Evolutionary conservation across 164 flowering plant species (phyloP).

Genomic region (Vitis labrusca): DNA sequence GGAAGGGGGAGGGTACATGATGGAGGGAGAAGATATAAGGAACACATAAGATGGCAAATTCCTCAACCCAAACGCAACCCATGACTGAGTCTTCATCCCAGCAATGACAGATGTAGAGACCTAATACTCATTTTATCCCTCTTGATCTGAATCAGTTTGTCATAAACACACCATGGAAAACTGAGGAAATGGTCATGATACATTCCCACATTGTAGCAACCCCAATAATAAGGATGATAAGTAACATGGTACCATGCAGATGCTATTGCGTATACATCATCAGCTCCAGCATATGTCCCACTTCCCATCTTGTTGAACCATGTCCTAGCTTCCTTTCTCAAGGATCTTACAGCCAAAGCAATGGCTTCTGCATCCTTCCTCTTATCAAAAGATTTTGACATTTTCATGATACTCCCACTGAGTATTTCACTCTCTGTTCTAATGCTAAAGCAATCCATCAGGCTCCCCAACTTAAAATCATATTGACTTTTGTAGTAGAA

Average conservation of each 20-base stretch:
- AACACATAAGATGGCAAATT: no score
- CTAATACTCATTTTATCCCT: conserved; percentile 14
- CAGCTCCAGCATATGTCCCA: conserved; percentile 14
- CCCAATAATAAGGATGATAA: conserved; percentile 65
- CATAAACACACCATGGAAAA: conserved; percentile 86
- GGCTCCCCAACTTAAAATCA: conserved; percentile 66
- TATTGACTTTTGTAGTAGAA: conserved; percentile 53
- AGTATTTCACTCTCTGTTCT: conserved; percentile 79
- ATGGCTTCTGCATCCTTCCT: conserved; percentile 66
- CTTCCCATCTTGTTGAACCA: conserved; percentile 49
- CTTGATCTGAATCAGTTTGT: conserved; percentile 70
- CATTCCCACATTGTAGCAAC: conserved; percentile 61
- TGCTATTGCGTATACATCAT: conserved; percentile 58
- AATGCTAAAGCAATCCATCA: conserved; percentile 77
- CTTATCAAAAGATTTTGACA: conserved; percentile 49
- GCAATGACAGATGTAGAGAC: background rate
- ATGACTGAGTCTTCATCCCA: conserved; percentile 2
- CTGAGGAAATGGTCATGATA: conserved; percentile 68
- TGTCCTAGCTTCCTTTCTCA: conserved; percentile 67
- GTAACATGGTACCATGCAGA: conserved; percentile 93
- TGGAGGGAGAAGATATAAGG: no score
- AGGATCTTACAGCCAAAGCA: conserved; percentile 51
- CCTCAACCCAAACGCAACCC: background rate
- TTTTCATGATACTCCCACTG: conserved; percentile 60
- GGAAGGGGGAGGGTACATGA: background rate